Percentiles rank a stretch among this genome's conserved stretches.
phyloP scores from a whole-genome alignment of 2,329 filamentous ascomycete species.

The Beauveria sp. region DNA sequence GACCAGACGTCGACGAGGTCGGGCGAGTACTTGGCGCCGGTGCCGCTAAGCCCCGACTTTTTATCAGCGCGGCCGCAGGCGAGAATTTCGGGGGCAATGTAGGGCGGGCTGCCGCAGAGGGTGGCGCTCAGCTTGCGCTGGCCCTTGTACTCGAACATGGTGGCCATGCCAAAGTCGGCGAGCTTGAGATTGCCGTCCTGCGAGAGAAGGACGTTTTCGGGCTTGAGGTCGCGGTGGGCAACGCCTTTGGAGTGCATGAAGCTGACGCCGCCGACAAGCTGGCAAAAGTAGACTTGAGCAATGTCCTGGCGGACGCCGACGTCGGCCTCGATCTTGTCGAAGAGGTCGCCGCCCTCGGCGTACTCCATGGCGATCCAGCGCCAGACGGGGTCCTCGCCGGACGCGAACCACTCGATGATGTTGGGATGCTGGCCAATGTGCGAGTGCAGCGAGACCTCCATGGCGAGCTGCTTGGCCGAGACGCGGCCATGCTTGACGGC shows the following conservation, averaged over 20 bases:
- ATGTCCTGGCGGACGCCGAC: conserved; percentile 91
- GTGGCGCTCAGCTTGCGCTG: conserved; percentile 75
- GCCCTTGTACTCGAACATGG: conserved; percentile 85
- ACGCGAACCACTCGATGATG: conserved; percentile 86
- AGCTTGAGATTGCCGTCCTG: conserved; percentile 82
- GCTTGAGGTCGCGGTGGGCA: conserved; percentile 85
- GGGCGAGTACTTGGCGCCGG: conserved; percentile 55
- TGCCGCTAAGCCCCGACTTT: conserved; percentile 40
- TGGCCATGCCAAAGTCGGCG: conserved; percentile 93
- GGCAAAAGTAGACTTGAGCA: conserved; percentile 91
- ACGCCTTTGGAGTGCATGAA: conserved; percentile 97
- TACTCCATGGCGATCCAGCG: conserved; percentile 98
- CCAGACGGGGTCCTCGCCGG: conserved; percentile 80
- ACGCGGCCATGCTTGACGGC: conserved; percentile 84
- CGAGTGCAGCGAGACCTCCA: conserved; percentile 86
- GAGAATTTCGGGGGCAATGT: conserved; percentile 90
- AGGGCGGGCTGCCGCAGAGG: conserved; percentile 91
- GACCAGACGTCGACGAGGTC: conserved; percentile 94
- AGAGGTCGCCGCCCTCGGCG: conserved; percentile 89
- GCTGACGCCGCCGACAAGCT: conserved; percentile 80
- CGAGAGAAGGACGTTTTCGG: conserved; percentile 90
- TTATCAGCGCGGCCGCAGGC: conserved; percentile 42
- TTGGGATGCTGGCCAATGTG: conserved; percentile 86
- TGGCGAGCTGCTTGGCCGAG: conserved; percentile 78
- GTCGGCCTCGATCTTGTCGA: conserved; percentile 99